Evolutionary conservation across 2,329 filamentous ascomycete genomes (phyloP), one percentile per base, ranked within the genome.

Genomic region (Penicillium sp.): DNA sequence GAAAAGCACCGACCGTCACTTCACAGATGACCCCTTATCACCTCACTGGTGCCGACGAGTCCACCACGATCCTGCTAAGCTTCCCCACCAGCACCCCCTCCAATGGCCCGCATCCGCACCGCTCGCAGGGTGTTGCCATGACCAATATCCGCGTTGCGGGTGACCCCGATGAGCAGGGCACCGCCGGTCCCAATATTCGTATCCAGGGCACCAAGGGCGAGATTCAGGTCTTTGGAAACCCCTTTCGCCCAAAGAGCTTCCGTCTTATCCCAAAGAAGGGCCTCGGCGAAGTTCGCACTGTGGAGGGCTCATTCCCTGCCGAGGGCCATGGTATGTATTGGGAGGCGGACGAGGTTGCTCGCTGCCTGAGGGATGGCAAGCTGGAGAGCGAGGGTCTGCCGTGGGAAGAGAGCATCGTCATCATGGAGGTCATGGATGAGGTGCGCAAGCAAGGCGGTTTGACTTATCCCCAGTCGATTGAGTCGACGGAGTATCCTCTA

Each of bases 271-370:
- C 77, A 59, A 79, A 77, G 45, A 70, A 73, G 51, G 69, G 69
- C 26, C 77, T 76, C 45, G 73, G 76, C 39, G 79, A 83, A 62
- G 60, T 71, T 6, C 61, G 64, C 44, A 68, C 75, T 38, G 66
- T 74, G 61, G 69, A 72, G 42, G 66, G 61, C 48, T 62, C 67
- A 12, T 74, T 81, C 52, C 82, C 84, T 26, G 81, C 78, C 13
- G 73, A 78, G 61, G 90, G 89, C 10, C 86, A 90, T 59, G 90
- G 90, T 45, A 94, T 95, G 89, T 94, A 90, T 75, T 93, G 87
- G 87, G 88, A 92, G 70, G 89, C 89, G 1, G 89, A 92, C 69
- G 89, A 90, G 76, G 87, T 84, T 59, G 89, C 86, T 26, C 79
- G 85, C 42, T 89, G 87, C 60, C 67, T 95, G 52, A 79, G 87